These are phyloP conservation scores for Ganoderma resinaceum DNA, from an alignment of 1,284 basidiomycete species.

Conservation along the genomic window DNA sequence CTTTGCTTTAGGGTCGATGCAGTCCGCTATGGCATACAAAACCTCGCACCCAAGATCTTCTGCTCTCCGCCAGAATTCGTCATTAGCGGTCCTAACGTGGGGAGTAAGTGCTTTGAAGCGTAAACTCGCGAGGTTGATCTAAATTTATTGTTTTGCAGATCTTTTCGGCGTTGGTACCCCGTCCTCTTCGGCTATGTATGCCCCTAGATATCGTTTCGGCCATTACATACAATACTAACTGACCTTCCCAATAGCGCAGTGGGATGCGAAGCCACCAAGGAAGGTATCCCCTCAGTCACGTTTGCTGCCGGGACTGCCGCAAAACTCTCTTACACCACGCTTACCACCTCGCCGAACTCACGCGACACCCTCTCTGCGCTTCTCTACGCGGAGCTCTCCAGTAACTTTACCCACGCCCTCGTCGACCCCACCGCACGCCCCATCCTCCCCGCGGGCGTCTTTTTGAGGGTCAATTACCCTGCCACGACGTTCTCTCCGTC, in stretches of 20 bases:
- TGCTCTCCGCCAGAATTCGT: constrained; percentile 54
- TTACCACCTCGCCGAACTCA: constrained; percentile 43
- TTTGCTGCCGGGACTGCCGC: constrained; percentile 54
- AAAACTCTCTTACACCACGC: constrained; percentile 53
- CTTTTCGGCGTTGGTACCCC: constrained; percentile 42
- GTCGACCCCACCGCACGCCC: constrained; percentile 40
- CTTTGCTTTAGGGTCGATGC: constrained; percentile 45
- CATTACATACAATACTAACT: too few relatives aligned
- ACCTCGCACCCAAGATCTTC: constrained; percentile 51
- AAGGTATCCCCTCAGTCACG: constrained; percentile 57
- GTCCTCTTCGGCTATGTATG: constrained; percentile 58
- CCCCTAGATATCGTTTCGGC: too few relatives aligned
- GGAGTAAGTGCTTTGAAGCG: constrained; percentile 43
- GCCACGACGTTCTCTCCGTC: constrained; percentile 38
- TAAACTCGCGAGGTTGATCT: too few relatives aligned
- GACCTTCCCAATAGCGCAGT: constrained; percentile 48
- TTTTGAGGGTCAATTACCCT: constrained; percentile 60
- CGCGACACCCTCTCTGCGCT: constrained; percentile 44
- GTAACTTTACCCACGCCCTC: constrained; percentile 48
- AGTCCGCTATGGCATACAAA: constrained; percentile 53
- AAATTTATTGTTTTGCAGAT: background rate
- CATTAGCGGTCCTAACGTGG: constrained; percentile 58
- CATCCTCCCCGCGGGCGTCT: constrained; percentile 49
- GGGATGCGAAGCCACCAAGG: constrained; percentile 51
- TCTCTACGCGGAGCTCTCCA: constrained; percentile 50